Evolutionary conservation across 1,139 yeast genomes (phyloP).

Genomic region (Diutina neorugosa): DNA sequence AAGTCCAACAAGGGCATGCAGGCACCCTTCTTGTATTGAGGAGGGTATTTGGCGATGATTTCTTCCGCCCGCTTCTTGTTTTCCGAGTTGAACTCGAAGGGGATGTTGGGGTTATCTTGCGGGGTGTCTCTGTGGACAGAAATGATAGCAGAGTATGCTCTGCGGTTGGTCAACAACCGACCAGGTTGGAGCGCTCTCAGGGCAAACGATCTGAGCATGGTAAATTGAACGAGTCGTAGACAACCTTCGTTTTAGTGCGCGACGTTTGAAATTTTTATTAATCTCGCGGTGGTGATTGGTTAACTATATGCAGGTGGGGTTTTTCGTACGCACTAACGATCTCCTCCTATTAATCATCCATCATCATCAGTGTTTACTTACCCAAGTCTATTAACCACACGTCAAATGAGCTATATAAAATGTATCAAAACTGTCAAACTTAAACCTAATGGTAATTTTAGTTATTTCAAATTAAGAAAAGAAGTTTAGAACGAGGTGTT

Average conservation of each 20-base stretch:
- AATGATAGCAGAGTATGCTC: conserved; percentile 16
- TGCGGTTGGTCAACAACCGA: neutral
- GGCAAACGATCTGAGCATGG: conserved; percentile 3
- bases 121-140: conserved; percentile 68
- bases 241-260: neutral
- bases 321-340: too few species aligned
- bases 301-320: neutral
- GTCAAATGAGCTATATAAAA: neutral
- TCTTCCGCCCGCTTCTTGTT: conserved; percentile 61
- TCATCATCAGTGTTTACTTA: too few species aligned
- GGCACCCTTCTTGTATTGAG: conserved; percentile 81
- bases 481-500: conserved; percentile 8
- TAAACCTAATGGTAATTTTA: too few species aligned
- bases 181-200: conserved; percentile 1
- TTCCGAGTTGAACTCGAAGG: conserved; percentile 66
- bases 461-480: neutral
- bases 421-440: neutral
- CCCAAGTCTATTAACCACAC: neutral
- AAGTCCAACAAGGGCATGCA: conserved; percentile 79
- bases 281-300: conserved; percentile 3
- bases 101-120: conserved; percentile 53
- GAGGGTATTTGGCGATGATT: conserved; percentile 69
- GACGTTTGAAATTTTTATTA: conserved; percentile 1
- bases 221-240: neutral
- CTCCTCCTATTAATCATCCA: neutral